Percentiles rank a stretch among this genome's conserved stretches.
Conservation (phyloP, 2,329 filamentous ascomycete genomes). For the Fusarium lateritium region DNA sequence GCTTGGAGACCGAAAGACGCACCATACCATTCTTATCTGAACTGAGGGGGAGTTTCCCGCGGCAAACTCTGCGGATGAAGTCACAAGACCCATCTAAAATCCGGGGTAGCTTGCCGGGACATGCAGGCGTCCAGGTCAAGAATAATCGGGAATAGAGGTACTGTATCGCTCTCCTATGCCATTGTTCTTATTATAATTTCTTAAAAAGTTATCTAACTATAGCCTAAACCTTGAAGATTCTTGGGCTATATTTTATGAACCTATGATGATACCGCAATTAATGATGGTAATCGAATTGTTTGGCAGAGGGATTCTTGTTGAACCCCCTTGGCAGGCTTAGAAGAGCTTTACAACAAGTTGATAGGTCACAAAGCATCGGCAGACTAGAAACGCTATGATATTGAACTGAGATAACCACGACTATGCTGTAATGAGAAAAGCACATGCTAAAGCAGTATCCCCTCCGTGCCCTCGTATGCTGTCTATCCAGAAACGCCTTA, state of each 20-base stretch:
- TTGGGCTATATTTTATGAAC: too few species aligned
- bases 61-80: constrained; percentile 26
- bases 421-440: constrained; percentile 11
- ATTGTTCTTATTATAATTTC: too few species aligned
- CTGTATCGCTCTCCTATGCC: too few species aligned
- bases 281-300: too few species aligned
- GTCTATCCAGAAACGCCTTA: constrained; percentile 38
- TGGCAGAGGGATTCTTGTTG: too few species aligned
- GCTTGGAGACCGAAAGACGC: constrained; percentile 24
- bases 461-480: constrained; percentile 27
- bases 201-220: too few species aligned
- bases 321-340: too few species aligned
- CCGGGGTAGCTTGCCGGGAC: constrained; percentile 30
- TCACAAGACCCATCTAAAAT: constrained; percentile 17
- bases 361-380: background rate
- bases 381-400: constrained; percentile 6
- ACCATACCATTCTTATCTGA: constrained; percentile 27
- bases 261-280: too few species aligned
- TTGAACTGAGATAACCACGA: constrained; percentile 10
- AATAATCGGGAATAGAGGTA: too few species aligned
- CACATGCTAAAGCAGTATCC: constrained; percentile 1
- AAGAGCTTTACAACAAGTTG: constrained; percentile 6
- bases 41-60: constrained; percentile 35
- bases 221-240: too few species aligned
- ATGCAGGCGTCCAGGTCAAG: constrained; percentile 9